These are phyloP conservation scores for Sporisorium reilianum DNA, from an alignment of 1,284 basidiomycete genomes.

Conservation along the genomic window DNA sequence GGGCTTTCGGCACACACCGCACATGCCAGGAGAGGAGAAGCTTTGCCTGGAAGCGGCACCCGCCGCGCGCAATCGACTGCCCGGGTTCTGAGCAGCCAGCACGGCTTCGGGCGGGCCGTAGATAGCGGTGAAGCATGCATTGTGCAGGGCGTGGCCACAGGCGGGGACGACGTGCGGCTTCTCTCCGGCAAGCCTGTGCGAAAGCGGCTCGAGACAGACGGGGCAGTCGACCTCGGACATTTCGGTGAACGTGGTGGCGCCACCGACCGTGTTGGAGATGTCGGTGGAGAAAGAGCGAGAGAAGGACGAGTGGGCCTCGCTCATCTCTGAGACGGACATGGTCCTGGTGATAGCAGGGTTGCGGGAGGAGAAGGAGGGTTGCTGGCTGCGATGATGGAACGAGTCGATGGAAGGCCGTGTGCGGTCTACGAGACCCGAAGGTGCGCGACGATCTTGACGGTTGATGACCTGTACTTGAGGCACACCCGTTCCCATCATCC, in stretches of 20 bases:
- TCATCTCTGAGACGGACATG: constrained; percentile 29
- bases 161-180: constrained; percentile 95
- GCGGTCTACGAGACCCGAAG: constrained; percentile 16
- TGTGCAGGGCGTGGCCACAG: constrained; percentile 96
- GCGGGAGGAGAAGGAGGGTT: constrained; percentile 1
- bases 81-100: constrained; percentile 42
- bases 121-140: constrained; percentile 93
- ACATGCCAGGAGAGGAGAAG: constrained; percentile 81
- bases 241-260: constrained; percentile 72
- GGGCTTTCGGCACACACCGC: constrained; percentile 92
- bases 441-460: constrained; percentile 27
- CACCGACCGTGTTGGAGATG: constrained; percentile 30
- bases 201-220: constrained; percentile 88
- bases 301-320: constrained; percentile 27
- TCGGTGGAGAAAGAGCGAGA: constrained; percentile 35
- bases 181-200: constrained; percentile 85
- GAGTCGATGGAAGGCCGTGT: constrained; percentile 16
- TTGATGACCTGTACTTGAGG: constrained; percentile 43
- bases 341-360: constrained; percentile 17
- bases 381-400: constrained; percentile 17
- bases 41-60: constrained; percentile 68
- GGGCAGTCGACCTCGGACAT: constrained; percentile 88
- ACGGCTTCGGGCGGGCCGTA: constrained; percentile 85
- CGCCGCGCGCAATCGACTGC: constrained; percentile 31
- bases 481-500: constrained; percentile 57